Conservation (phyloP, 2,329 filamentous ascomycete genomes). For the Ophiocordyceps robertsii region DNA sequence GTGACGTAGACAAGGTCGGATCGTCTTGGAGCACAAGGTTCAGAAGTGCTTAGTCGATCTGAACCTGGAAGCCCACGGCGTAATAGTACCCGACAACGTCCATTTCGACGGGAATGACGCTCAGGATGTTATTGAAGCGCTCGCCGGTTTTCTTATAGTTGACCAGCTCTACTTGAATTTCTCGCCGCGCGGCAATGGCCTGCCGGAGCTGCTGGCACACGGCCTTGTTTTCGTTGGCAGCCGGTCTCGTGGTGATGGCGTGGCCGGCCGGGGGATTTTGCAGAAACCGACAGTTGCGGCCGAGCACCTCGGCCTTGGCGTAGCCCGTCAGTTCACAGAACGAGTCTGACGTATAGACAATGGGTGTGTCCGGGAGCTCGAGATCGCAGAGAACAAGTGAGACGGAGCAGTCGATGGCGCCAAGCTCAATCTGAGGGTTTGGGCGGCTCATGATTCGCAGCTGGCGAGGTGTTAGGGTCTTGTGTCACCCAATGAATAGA, state of each 20-base stretch:
- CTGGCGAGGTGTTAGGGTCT: slow-evolving; percentile 12
- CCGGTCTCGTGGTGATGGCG: neutral
- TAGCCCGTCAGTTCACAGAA: slow-evolving; percentile 75
- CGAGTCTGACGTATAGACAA: slow-evolving; percentile 73
- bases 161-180: slow-evolving; percentile 43
- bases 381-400: slow-evolving; percentile 75
- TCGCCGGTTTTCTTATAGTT: slow-evolving; percentile 77
- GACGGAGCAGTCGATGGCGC: slow-evolving; percentile 72
- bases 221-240: slow-evolving; percentile 23
- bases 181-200: slow-evolving; percentile 28
- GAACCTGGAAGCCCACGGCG: slow-evolving; percentile 71
- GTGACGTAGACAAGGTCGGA: neutral
- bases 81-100: slow-evolving; percentile 53
- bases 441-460: slow-evolving; percentile 53
- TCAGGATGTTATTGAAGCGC: slow-evolving; percentile 67
- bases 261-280: slow-evolving; percentile 53
- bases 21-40: neutral
- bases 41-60: slow-evolving; percentile 28
- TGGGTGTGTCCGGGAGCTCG: slow-evolving; percentile 57
- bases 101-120: slow-evolving; percentile 70
- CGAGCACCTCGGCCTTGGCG: slow-evolving; percentile 56
- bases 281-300: slow-evolving; percentile 73
- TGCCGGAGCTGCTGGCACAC: slow-evolving; percentile 41
- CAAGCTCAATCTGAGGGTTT: slow-evolving; percentile 65
- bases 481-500: neutral